Percentiles rank a stretch among this genome's conserved stretches.
Conservation (phyloP, 1,284 basidiomycete genomes). For the Hemileccinum hortonii region DNA sequence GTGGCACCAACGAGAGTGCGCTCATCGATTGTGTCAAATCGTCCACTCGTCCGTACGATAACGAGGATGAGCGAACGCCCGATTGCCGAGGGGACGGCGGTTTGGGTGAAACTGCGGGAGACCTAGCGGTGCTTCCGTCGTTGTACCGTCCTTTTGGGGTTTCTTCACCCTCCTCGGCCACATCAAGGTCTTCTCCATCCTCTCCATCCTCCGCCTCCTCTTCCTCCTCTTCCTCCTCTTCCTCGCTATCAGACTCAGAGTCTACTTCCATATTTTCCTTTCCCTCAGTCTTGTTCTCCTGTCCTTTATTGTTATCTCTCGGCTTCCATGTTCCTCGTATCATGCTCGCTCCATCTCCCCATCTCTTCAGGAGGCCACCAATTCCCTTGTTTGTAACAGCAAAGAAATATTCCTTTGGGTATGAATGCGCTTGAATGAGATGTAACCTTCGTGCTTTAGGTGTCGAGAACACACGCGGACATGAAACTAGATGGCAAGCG, state of each 20-base stretch:
- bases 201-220: constrained; percentile 20
- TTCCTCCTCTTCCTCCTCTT: constrained; percentile 26
- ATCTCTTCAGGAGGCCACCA: constrained; percentile 67
- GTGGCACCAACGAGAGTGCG: constrained; percentile 67
- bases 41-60: constrained; percentile 36
- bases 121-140: constrained; percentile 15
- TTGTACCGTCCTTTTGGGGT: constrained; percentile 28
- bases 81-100: constrained; percentile 17
- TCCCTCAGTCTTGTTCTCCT: constrained; percentile 9
- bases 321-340: constrained; percentile 69
- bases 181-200: constrained; percentile 25
- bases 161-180: constrained; percentile 26
- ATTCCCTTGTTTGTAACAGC: constrained; percentile 86
- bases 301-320: constrained; percentile 28
- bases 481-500: constrained; percentile 72
- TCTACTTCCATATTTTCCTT: constrained; percentile 29
- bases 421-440: constrained; percentile 78
- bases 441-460: constrained; percentile 81
- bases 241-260: constrained; percentile 29
- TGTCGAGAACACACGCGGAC: constrained; percentile 62
- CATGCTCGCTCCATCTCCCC: constrained; percentile 79
- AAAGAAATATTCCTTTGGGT: constrained; percentile 87
- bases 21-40: constrained; percentile 49
- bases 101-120: constrained; percentile 25
- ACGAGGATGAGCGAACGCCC: constrained; percentile 6